phyloP scores from a whole-genome alignment of 192 early-diverging fungal genomes.

The Dispira simplex region DNA sequence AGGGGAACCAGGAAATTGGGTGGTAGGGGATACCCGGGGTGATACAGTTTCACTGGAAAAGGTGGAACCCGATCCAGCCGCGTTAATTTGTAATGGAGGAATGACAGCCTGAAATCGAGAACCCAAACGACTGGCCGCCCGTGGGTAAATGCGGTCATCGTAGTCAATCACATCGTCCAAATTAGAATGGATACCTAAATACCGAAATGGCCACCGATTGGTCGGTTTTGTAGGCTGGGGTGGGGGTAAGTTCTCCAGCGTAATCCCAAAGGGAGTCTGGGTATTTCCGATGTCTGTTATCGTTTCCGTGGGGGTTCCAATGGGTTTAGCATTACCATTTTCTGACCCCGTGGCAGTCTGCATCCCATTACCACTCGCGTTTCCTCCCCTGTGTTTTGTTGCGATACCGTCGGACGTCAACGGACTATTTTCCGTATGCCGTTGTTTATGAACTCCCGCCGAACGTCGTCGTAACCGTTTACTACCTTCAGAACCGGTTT shows the following conservation, averaged over 20 bases:
- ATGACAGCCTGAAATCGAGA: conserved; percentile 65
- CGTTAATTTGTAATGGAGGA: conserved; percentile 18
- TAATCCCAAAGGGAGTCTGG: conserved; percentile 9
- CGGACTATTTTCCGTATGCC: too few species aligned
- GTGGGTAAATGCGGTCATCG: conserved; percentile 63
- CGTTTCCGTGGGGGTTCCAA: not conserved
- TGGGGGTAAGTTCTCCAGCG: conserved; percentile 2
- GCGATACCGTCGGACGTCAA: not conserved
- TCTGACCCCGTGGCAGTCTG: not conserved
- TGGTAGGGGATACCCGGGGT: not conserved
- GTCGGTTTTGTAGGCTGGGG: conserved; percentile 20
- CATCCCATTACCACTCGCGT: not conserved
- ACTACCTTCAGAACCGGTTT: not conserved
- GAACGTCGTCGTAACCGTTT: too few species aligned
- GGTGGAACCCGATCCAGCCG: not conserved
- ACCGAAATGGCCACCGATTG: conserved; percentile 75
- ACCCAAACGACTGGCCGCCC: conserved; percentile 65
- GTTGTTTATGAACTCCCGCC: too few species aligned
- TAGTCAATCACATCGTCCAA: conserved; percentile 52
- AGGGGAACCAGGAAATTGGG: not conserved
- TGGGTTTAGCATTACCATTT: not conserved
- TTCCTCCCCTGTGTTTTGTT: not conserved
- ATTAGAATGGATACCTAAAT: conserved; percentile 71
- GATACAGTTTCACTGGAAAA: not conserved
- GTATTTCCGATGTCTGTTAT: not conserved